phyloP scores from a whole-genome alignment of 805 yeast species.

The Yarrowia sp. region DNA sequence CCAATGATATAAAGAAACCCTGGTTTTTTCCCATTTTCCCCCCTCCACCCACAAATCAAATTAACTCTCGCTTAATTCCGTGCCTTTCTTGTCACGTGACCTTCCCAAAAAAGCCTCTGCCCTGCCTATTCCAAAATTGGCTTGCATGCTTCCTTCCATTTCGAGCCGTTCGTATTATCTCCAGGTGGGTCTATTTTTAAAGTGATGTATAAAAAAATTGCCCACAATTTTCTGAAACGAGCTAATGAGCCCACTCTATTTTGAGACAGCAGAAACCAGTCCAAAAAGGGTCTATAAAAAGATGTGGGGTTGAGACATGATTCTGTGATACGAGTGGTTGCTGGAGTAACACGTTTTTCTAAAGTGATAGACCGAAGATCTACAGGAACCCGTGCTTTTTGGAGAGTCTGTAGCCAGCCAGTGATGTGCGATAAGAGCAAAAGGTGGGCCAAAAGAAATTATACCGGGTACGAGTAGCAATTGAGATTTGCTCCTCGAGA shows the following conservation, averaged over 20 bases:
- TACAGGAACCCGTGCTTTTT: slow-evolving; percentile 10
- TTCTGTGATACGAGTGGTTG: not conserved
- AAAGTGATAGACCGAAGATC: not conserved
- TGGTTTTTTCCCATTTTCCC: not conserved
- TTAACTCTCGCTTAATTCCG: slow-evolving; percentile 6
- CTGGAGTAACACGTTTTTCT: not conserved
- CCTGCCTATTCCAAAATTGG: not conserved
- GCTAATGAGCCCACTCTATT: slow-evolving; percentile 2
- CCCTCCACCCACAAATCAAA: not conserved
- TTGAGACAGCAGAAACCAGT: not conserved
- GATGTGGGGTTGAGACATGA: too few species aligned
- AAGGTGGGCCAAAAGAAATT: not conserved
- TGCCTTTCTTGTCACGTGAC: not conserved
- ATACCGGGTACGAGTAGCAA: too few species aligned
- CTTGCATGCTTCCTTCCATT: not conserved
- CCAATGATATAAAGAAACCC: not conserved
- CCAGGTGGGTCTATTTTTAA: not conserved
- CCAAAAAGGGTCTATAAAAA: too few species aligned
- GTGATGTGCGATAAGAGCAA: not conserved
- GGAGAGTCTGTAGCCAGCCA: not conserved
- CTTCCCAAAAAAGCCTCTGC: not conserved
- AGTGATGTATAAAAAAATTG: not conserved
- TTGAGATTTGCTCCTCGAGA: too few species aligned
- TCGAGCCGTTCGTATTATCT: not conserved
- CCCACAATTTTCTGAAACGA: not conserved